A percentile compares a stretch with the other conserved stretches of the same genome.
Conservation (phyloP, 768 basidiomycete species). For the Amanita rimosa region DNA sequence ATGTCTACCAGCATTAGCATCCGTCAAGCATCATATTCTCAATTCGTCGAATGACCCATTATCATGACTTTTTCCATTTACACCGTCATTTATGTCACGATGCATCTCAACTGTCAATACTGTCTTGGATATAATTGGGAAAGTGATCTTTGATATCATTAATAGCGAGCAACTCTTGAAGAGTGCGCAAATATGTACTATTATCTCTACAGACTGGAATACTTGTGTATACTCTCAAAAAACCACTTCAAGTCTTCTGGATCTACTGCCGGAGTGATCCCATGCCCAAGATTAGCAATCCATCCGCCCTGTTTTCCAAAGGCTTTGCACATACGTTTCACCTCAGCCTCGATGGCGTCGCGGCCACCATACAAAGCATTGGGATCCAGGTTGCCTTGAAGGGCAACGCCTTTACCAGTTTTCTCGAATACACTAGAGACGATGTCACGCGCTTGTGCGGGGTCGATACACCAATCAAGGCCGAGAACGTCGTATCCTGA, state of each 20-base stretch:
- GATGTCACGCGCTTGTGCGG: slow-evolving; percentile 51
- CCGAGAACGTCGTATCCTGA: slow-evolving; percentile 83
- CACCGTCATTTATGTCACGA: not conserved
- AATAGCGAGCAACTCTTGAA: not conserved
- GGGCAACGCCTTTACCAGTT: slow-evolving; percentile 30
- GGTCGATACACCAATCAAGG: slow-evolving; percentile 86
- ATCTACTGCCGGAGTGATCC: slow-evolving; percentile 91
- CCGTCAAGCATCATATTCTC: not conserved
- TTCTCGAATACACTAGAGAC: slow-evolving; percentile 28
- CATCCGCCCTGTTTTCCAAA: slow-evolving; percentile 66
- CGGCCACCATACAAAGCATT: slow-evolving; percentile 74
- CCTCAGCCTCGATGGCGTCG: slow-evolving; percentile 77
- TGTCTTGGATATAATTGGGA: not conserved
- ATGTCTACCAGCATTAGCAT: not conserved
- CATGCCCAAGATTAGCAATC: slow-evolving; percentile 97
- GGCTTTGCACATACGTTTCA: slow-evolving; percentile 71
- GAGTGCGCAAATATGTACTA: not conserved
- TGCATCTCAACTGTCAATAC: not conserved
- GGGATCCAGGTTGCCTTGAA: slow-evolving; percentile 96
- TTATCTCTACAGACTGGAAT: slow-evolving; percentile 30
- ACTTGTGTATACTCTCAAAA: slow-evolving; percentile 81
- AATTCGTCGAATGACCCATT: not conserved
- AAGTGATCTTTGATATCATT: not conserved
- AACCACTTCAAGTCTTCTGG: slow-evolving; percentile 91
- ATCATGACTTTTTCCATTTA: not conserved